Conservation (phyloP, 257 asterid species). For the Vinca minor region DNA sequence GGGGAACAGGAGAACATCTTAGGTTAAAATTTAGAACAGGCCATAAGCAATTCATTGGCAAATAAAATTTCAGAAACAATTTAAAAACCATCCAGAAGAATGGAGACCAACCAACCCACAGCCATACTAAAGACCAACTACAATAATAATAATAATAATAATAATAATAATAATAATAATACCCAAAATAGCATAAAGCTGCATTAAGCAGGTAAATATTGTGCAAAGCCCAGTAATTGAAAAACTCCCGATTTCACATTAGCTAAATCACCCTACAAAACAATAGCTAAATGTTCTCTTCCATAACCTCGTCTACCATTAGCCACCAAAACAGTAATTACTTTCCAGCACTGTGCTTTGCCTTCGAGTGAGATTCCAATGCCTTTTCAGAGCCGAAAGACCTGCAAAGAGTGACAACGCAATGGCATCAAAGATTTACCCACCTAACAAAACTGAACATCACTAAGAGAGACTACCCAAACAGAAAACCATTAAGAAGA, state of each 20-base stretch:
- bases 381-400: constrained; percentile 42
- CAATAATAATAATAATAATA: no score
- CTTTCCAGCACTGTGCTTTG: constrained; percentile 55
- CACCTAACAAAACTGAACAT: background rate
- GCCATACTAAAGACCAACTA: background rate
- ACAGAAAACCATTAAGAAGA: background rate
- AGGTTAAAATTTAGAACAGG: no score
- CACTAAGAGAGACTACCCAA: no score
- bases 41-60: no score
- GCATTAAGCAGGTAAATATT: background rate
- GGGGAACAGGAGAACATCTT: no score
- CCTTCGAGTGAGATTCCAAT: constrained; percentile 58
- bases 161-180: background rate
- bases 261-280: constrained; percentile 16
- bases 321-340: background rate
- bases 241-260: constrained; percentile 6
- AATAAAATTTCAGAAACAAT: background rate
- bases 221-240: constrained; percentile 9
- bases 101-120: background rate
- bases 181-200: background rate
- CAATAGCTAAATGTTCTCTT: constrained; percentile 9
- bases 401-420: constrained; percentile 27
- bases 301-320: background rate
- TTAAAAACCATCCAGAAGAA: background rate
- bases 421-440: background rate